Base-by-base conservation (phyloP, 2,329 filamentous ascomycete genomes). In the Macroventuria anomochaeta region DNA sequence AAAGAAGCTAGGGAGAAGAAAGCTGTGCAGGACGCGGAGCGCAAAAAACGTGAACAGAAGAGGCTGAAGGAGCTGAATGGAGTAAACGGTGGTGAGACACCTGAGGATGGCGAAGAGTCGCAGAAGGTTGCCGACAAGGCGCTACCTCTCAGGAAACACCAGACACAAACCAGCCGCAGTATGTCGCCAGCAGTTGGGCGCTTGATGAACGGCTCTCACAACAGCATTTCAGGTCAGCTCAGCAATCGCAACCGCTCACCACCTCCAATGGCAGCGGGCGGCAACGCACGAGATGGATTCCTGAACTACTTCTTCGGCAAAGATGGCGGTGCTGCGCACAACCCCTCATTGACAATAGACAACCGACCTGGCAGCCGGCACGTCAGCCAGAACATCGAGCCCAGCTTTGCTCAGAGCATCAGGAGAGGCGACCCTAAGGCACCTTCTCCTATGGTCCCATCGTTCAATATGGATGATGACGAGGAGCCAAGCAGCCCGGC, bases 241-340 rank as follows among this genome's bases (percentile, higher is more conserved):
- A 92, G 91, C 10, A 75, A 75, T 51, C 81, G 88, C 47, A 80
- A 85, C 29, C 78, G 78, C 26, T 88, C 88, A 36, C 86, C 87
- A 10, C 81, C 85, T 23, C 81, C 83, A n/a, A 55, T 61, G 58
- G 85, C 85, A 59, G 80, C 80, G 21, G 73, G 83, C 42, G 87
- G 87, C 51, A 47, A 52, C 20, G 85, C 90, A 33, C 85, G 88
- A 58, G 95, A 99, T 76, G 96, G 92, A 0, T 99, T 99, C 80
- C 77, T 99, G 58, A 97, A 93, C 77, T 99, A 99, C 77, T 99
- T 99, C 78, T 99, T 99, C 69, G 93, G 95, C 66, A 97, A 99
- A 73, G 95, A 99, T 57, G 90, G 90, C 39, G 81, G 84, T 32
- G 76, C 81, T 55, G 69, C 79, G 32, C 60, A 64, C 38, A 68